These are phyloP conservation scores for Russula ochroleuca DNA, from an alignment of 768 basidiomycete species.

Conservation along the genomic window DNA sequence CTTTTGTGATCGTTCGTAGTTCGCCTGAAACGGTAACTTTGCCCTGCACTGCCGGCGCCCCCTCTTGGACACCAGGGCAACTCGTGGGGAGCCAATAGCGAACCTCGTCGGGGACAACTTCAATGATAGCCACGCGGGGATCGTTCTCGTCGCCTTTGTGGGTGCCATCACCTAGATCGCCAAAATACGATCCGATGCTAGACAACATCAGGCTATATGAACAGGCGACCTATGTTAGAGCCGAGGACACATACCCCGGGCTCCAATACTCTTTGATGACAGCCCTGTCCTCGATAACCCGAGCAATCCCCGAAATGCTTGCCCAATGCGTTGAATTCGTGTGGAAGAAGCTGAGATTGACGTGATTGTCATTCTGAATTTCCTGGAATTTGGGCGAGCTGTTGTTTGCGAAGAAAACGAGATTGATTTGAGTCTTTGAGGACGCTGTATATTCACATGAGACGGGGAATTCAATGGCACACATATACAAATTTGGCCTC, in stretches of 20 bases:
- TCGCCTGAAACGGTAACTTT: conserved; percentile 67
- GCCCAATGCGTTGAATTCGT: conserved; percentile 71
- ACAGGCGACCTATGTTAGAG: too few relatives aligned
- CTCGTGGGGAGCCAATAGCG: conserved; percentile 74
- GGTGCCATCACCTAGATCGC: conserved; percentile 77
- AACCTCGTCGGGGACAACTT: conserved; percentile 76
- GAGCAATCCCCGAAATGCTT: conserved; percentile 70
- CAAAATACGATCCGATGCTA: conserved; percentile 75
- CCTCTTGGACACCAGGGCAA: conserved; percentile 56
- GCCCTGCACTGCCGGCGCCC: conserved; percentile 56
- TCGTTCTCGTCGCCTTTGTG: conserved; percentile 80
- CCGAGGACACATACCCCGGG: conserved; percentile 42
- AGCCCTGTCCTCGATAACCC: conserved; percentile 55
- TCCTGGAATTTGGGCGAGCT: conserved; percentile 71
- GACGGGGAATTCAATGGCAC: not conserved
- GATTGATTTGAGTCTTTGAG: conserved; percentile 46
- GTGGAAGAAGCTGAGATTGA: conserved; percentile 79
- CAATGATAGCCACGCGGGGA: conserved; percentile 73
- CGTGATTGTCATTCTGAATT: conserved; percentile 67
- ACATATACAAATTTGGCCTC: conserved; percentile 28
- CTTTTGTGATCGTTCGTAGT: conserved; percentile 63
- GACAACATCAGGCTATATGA: not conserved
- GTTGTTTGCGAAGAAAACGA: conserved; percentile 72
- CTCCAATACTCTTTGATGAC: conserved; percentile 62
- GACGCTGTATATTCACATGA: conserved; percentile 16